These are phyloP conservation scores for Elsinoe fawcettii DNA, from an alignment of 2,329 filamentous ascomycete species.

Conservation along the genomic window DNA sequence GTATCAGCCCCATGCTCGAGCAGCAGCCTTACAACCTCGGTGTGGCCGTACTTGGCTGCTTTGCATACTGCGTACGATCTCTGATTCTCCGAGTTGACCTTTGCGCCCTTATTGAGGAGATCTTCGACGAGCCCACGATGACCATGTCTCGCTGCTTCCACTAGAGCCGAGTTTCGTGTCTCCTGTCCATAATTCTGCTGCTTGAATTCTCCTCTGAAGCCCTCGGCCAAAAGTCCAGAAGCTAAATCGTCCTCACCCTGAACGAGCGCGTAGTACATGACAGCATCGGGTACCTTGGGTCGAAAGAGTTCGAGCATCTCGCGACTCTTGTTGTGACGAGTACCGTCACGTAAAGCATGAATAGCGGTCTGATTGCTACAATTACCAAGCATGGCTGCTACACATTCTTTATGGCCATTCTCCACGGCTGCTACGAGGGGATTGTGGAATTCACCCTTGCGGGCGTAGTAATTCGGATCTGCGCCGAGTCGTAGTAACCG, in stretches of 20 bases:
- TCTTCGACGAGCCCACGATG: neutral
- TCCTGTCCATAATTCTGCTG: neutral
- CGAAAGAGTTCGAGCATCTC: neutral
- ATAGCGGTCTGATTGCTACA: neutral
- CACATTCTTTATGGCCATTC: neutral
- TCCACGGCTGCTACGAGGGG: neutral
- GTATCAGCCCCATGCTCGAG: neutral
- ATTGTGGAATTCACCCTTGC: neutral
- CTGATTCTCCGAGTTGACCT: neutral
- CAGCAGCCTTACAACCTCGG: neutral
- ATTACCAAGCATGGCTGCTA: neutral
- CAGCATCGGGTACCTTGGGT: neutral
- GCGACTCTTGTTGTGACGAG: neutral
- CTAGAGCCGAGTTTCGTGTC: neutral
- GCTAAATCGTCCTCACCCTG: neutral
- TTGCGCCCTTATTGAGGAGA: neutral
- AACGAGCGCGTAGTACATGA: neutral
- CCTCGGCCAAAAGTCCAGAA: neutral
- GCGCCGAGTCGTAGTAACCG: neutral
- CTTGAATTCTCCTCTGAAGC: neutral
- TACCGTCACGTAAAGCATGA: neutral
- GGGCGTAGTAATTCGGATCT: neutral
- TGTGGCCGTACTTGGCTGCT: neutral
- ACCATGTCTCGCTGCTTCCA: neutral
- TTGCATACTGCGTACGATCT: neutral